Evolutionary conservation across 176 grass and related monocot genomes (phyloP).

Genomic region (barley (Hordeum vulgare)): MorexV3_pseudomolecules_assembly NC_058519.1:37826389-37826888

Average conservation of each 20-base stretch:
- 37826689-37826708: slow-evolving; percentile 85
- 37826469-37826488: slow-evolving; percentile 95
- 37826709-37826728: slow-evolving; percentile 86
- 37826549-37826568: slow-evolving; percentile 73
- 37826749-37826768: slow-evolving; percentile 22
- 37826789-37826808: slow-evolving; percentile 1
- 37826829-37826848: slow-evolving; percentile 76
- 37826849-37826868: slow-evolving; percentile 77
- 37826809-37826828: slow-evolving; percentile 42
- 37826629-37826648: slow-evolving; percentile 70
- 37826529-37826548: slow-evolving; percentile 43
- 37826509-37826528: slow-evolving; percentile 67
- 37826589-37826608: slow-evolving; percentile 25
- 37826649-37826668: slow-evolving; percentile 53
- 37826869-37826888: slow-evolving; percentile 76
- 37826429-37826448: slow-evolving; percentile 89
- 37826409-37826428: slow-evolving; percentile 85
- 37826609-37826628: slow-evolving; percentile 32
- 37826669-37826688: slow-evolving; percentile 77
- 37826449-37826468: slow-evolving; percentile 73
- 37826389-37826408: slow-evolving; percentile 79
- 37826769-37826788: slow-evolving; percentile 7
- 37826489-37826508: slow-evolving; percentile 84
- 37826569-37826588: slow-evolving; percentile 82
- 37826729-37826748: slow-evolving; percentile 67